phyloP scores from a whole-genome alignment of 345 rosid species.

The Euphorbia pulcherrima region DNA sequence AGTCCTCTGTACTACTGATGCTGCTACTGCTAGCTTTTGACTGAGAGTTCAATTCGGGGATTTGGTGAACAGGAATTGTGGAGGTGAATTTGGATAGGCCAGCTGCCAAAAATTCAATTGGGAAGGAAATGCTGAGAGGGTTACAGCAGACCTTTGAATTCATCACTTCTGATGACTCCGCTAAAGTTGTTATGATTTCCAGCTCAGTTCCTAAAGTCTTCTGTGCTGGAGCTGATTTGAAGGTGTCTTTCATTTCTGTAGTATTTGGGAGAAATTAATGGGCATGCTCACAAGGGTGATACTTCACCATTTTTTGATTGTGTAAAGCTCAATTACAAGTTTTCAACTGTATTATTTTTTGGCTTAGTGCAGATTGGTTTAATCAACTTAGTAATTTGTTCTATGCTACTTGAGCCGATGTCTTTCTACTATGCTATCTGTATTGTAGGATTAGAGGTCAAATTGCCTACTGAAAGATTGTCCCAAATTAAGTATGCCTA shows the following conservation, averaged over 20 bases:
- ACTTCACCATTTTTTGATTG: background rate
- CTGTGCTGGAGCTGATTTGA: slow-evolving; percentile 96
- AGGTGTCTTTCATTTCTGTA: slow-evolving; percentile 37
- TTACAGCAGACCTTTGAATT: slow-evolving; percentile 57
- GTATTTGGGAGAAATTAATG: background rate
- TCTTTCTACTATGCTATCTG: background rate
- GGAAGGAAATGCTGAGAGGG: slow-evolving; percentile 68
- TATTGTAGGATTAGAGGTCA: too few relatives aligned
- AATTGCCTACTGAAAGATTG: too few relatives aligned
- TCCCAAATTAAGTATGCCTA: too few relatives aligned
- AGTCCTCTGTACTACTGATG: background rate
- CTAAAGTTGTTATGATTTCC: slow-evolving; percentile 60
- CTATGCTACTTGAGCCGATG: background rate
- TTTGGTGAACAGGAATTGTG: slow-evolving; percentile 54
- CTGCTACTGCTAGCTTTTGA: too few relatives aligned
- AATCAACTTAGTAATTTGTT: too few relatives aligned
- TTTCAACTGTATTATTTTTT: background rate
- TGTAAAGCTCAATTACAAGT: background rate
- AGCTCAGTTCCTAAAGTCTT: slow-evolving; percentile 77
- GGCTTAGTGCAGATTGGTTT: background rate
- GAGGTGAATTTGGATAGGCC: slow-evolving; percentile 79
- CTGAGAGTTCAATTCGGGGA: background rate
- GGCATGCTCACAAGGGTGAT: background rate
- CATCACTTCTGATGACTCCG: slow-evolving; percentile 49
- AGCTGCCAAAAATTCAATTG: slow-evolving; percentile 65